phyloP scores from a whole-genome alignment of 192 early-diverging fungal genomes.

The Gryganskiella cystojenkinii region DNA sequence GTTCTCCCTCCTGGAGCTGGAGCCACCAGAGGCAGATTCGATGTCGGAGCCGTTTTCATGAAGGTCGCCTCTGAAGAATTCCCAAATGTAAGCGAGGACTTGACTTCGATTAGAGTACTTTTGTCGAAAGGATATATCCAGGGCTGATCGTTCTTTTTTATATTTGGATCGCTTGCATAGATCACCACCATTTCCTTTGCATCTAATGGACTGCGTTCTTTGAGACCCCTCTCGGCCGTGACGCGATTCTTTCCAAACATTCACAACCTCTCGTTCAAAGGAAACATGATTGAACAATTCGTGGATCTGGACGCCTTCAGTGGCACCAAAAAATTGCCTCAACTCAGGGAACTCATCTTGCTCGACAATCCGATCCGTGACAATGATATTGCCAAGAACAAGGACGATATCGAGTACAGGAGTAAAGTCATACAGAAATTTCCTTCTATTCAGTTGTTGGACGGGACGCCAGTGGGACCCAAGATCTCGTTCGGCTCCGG shows the following conservation, averaged over 20 bases:
- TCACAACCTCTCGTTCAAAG: constrained; percentile 55
- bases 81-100: constrained; percentile 20
- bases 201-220: constrained; percentile 37
- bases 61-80: constrained; percentile 29
- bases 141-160: not conserved
- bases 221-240: constrained; percentile 34
- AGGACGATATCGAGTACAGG: constrained; percentile 50
- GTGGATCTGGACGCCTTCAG: constrained; percentile 47
- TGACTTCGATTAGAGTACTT: not conserved
- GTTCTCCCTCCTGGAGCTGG: constrained; percentile 21
- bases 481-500: constrained; percentile 50
- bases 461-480: constrained; percentile 38
- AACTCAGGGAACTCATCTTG: constrained; percentile 52
- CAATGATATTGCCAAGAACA: constrained; percentile 22
- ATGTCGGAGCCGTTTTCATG: constrained; percentile 38
- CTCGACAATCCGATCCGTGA: constrained; percentile 54
- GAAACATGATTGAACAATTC: constrained; percentile 49
- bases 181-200: constrained; percentile 54
- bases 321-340: constrained; percentile 23
- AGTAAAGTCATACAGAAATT: constrained; percentile 52
- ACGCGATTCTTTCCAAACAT: constrained; percentile 52
- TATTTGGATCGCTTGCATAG: constrained; percentile 22
- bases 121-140: not conserved
- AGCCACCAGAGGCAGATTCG: constrained; percentile 7
- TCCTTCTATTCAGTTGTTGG: constrained; percentile 50